These are phyloP conservation scores for Stenogyne calaminthoides DNA, from an alignment of 305 asterid genomes.

Conservation along the genomic window DNA sequence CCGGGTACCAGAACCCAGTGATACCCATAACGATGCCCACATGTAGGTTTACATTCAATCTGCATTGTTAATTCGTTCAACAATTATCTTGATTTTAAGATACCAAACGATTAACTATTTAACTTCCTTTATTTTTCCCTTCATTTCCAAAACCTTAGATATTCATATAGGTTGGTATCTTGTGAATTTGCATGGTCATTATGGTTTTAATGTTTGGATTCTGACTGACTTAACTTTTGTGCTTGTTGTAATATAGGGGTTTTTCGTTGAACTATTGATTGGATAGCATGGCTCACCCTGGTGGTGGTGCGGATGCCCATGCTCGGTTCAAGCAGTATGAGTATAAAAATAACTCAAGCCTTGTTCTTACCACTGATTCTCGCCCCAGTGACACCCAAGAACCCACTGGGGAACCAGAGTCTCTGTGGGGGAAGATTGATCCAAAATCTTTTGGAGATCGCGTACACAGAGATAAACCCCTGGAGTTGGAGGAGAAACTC, in stretches of 20 bases:
- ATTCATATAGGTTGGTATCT: no score
- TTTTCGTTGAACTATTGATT: conserved; percentile 14
- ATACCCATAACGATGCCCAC: no score
- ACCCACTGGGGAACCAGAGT: conserved; percentile 97
- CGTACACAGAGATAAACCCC: conserved; percentile 76
- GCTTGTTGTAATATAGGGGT: background rate
- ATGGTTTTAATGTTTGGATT: no score
- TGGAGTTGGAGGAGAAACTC: conserved; percentile 81
- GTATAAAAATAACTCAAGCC: conserved; percentile 93
- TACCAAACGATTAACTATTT: no score
- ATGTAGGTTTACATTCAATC: no score
- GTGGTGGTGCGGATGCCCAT: conserved; percentile 97
- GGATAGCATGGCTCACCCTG: conserved; percentile 66
- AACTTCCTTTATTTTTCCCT: no score
- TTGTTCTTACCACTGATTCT: conserved; percentile 91
- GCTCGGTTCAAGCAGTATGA: conserved; percentile 96
- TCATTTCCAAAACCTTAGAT: no score
- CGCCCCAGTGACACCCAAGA: conserved; percentile 98
- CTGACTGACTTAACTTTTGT: no score
- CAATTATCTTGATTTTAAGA: no score
- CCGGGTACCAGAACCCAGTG: no score
- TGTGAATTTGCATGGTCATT: no score
- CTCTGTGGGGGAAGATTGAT: conserved; percentile 88
- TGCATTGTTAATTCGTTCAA: no score
- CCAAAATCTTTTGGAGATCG: conserved; percentile 86